Base-by-base conservation (phyloP, 2,329 filamentous ascomycete genomes). In the Didymella arachidicola region DNA sequence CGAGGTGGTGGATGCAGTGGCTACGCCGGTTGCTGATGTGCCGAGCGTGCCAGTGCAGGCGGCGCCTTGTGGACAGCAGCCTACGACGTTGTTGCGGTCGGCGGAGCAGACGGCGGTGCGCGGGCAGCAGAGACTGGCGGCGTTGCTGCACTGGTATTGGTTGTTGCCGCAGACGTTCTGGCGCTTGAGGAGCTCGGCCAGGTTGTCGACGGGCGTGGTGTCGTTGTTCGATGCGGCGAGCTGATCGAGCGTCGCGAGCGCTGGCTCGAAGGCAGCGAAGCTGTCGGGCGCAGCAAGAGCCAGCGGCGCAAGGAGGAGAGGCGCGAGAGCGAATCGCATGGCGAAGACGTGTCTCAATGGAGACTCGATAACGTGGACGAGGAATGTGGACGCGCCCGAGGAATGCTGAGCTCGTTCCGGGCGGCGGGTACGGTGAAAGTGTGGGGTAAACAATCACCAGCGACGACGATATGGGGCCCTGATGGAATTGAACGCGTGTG, bases 51-150 rank as follows among this genome's bases (percentile, higher is more conserved):
- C 86, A 0, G 86, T 87, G 68, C 86, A 89, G 27, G 77, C 81
- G 14, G 83, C 82, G 49, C 83, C 81, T 26, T 75, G 79, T 0
- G 85, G 85, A 74, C 86, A 89, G 78, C 86, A 89, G 25, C 86
- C 86, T 53, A 88, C 82, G 60, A 87, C 79, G 53, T 85, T 80
- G 36, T 80, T 83, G 39, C 75, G 74, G 72, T 89, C 86, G 49
- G 81, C 79, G 41, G 82, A 81, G 76, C 86, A 89, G 56, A 80
- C 78, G 22, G 84, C 81, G 47, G 78, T 79, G 39, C 77, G 74
- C 32, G 77, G 77, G 73, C 86, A 89, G 79, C 86, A 89, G 53
- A 85, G 79, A 38, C 79, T 79, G 2, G 82, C 75, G 5, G 82
- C 82, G 52, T 82, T 83, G 30, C 77, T 76, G 74, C 86, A 88